Evolutionary conservation across 345 rosid species (phyloP).

Genomic region (Corymbia maculata): DNA sequence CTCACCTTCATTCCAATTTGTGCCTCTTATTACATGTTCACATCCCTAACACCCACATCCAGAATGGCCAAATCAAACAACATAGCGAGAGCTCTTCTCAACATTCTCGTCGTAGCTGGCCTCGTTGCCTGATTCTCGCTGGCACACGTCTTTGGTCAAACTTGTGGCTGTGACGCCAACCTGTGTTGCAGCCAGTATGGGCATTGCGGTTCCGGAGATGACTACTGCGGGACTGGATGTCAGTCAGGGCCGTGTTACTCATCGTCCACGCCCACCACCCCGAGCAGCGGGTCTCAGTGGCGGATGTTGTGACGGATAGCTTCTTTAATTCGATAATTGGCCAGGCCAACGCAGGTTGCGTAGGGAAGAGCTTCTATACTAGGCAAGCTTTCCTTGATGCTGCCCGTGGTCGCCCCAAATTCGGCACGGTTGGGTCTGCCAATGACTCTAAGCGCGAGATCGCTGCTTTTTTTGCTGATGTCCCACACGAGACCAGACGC

Average conservation of each 20-base stretch:
- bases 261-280: slow-evolving; percentile 16
- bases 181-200: slow-evolving; percentile 35
- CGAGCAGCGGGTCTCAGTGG: slow-evolving; percentile 21
- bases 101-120: background rate
- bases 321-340: slow-evolving; percentile 48
- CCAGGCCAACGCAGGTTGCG: slow-evolving; percentile 41
- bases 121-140: background rate
- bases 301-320: slow-evolving; percentile 27
- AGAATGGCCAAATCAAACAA: background rate
- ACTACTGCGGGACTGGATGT: slow-evolving; percentile 38
- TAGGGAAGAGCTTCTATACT: slow-evolving; percentile 47
- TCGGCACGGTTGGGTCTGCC: slow-evolving; percentile 41
- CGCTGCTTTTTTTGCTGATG: slow-evolving; percentile 76
- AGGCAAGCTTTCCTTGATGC: slow-evolving; percentile 51
- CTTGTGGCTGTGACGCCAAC: slow-evolving; percentile 24
- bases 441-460: slow-evolving; percentile 61
- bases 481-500: slow-evolving; percentile 81
- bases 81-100: background rate
- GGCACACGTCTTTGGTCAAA: background rate
- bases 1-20: background rate
- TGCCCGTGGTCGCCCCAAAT: slow-evolving; percentile 26
- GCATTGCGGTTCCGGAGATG: slow-evolving; percentile 22
- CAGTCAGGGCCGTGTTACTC: slow-evolving; percentile 45
- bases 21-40: background rate
- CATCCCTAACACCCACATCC: background rate